These are phyloP conservation scores for Pseudocercospora fijiensis DNA, from an alignment of 2,329 filamentous ascomycete genomes.

Conservation along the genomic window DNA sequence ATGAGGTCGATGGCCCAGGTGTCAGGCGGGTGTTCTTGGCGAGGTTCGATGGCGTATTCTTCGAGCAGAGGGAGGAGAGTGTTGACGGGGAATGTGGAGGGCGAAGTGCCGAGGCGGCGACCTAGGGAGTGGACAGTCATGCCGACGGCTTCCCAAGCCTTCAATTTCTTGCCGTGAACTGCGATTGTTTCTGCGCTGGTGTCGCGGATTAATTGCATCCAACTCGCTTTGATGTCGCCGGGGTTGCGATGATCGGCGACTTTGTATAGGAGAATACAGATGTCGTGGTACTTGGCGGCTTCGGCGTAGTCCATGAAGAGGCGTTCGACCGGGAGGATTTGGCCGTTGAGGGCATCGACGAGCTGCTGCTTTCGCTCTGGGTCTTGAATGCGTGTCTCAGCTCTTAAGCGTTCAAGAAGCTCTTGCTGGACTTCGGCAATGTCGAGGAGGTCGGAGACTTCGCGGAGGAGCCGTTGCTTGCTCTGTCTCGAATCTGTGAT, in stretches of 20 bases:
- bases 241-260: slow-evolving; percentile 87
- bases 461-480: slow-evolving; percentile 80
- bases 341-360: slow-evolving; percentile 60
- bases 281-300: slow-evolving; percentile 86
- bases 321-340: slow-evolving; percentile 74
- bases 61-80: slow-evolving; percentile 57
- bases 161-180: slow-evolving; percentile 41
- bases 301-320: slow-evolving; percentile 94
- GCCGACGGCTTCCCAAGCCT: slow-evolving; percentile 70
- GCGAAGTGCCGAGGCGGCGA: slow-evolving; percentile 46
- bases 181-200: slow-evolving; percentile 54
- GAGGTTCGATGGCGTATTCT: slow-evolving; percentile 53
- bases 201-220: slow-evolving; percentile 76
- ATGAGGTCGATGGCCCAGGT: slow-evolving; percentile 67
- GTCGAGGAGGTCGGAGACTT: slow-evolving; percentile 82
- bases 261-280: slow-evolving; percentile 90
- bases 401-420: slow-evolving; percentile 71
- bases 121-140: slow-evolving; percentile 59
- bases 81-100: slow-evolving; percentile 38
- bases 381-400: slow-evolving; percentile 66
- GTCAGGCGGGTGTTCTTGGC: slow-evolving; percentile 51
- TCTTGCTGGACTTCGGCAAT: slow-evolving; percentile 95
- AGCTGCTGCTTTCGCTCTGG: slow-evolving; percentile 66
- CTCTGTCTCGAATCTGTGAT: slow-evolving; percentile 59
- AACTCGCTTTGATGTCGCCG: slow-evolving; percentile 78